Conservation (phyloP, 2,329 filamentous ascomycete species). For the Ascochyta fabae region DNA sequence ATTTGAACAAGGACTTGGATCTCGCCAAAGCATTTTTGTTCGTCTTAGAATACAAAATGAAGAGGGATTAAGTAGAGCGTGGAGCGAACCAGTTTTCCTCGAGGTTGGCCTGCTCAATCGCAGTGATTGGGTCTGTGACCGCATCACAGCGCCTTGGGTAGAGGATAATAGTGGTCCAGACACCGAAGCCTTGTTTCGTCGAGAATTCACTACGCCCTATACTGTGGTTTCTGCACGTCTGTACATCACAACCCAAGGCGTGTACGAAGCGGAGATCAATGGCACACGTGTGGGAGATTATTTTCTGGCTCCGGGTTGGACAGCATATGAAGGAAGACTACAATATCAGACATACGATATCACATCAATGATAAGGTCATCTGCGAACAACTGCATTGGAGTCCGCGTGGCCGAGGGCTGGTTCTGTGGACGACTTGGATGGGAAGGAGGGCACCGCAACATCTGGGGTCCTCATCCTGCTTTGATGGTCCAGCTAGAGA, state of each 20-base stretch:
- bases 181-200: neutral
- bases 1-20: neutral
- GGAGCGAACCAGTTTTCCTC: neutral
- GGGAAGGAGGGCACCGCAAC: slow-evolving; percentile 1
- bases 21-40: neutral
- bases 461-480: neutral
- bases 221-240: neutral
- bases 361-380: neutral
- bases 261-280: slow-evolving; percentile 1
- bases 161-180: neutral
- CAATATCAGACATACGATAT: slow-evolving; percentile 6
- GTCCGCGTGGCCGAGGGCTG: slow-evolving; percentile 4
- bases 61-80: neutral
- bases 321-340: neutral
- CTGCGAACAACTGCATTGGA: slow-evolving; percentile 1
- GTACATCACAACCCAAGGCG: neutral
- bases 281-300: neutral
- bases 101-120: neutral
- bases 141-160: neutral
- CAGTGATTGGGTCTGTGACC: neutral
- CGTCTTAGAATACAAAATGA: neutral
- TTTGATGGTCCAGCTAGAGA: slow-evolving; percentile 1
- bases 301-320: slow-evolving; percentile 1
- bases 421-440: slow-evolving; percentile 1
- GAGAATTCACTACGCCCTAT: neutral